These are phyloP conservation scores for Colletotrichum australisinense DNA, from an alignment of 2,329 filamentous ascomycete species.

Conservation along the genomic window DNA sequence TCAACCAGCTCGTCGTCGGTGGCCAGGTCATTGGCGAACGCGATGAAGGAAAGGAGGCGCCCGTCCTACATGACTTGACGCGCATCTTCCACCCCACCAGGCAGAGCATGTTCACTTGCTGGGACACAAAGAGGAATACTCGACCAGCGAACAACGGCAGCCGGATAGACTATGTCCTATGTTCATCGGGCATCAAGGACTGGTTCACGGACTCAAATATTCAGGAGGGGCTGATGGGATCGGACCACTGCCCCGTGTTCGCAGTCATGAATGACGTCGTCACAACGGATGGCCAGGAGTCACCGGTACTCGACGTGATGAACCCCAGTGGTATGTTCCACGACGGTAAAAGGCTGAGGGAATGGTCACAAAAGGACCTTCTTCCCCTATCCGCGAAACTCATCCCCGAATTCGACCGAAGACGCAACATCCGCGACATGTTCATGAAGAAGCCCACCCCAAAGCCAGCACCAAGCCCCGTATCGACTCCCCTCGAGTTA, in stretches of 20 bases:
- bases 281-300: slow-evolving; percentile 55
- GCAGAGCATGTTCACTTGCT: slow-evolving; percentile 94
- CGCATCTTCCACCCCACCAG: slow-evolving; percentile 84
- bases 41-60: slow-evolving; percentile 75
- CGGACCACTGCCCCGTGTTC: slow-evolving; percentile 96
- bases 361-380: slow-evolving; percentile 75
- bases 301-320: slow-evolving; percentile 77
- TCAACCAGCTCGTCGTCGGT: slow-evolving; percentile 86
- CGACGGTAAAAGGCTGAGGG: slow-evolving; percentile 71
- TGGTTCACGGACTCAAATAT: slow-evolving; percentile 89
- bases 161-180: slow-evolving; percentile 93
- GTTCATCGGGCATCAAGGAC: slow-evolving; percentile 79
- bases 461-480: slow-evolving; percentile 34
- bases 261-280: slow-evolving; percentile 77
- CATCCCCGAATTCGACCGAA: slow-evolving; percentile 87
- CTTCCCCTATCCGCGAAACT: slow-evolving; percentile 83
- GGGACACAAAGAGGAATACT: slow-evolving; percentile 95
- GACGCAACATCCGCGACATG: slow-evolving; percentile 93
- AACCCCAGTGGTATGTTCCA: slow-evolving; percentile 81
- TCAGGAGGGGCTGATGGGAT: slow-evolving; percentile 93
- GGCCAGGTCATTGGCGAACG: slow-evolving; percentile 75
- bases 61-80: slow-evolving; percentile 86
- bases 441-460: slow-evolving; percentile 71
- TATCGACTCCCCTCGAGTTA: neutral
- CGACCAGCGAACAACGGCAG: slow-evolving; percentile 94